Conservation (phyloP, 805 yeast species). For the Cephaloascus albidus region DNA sequence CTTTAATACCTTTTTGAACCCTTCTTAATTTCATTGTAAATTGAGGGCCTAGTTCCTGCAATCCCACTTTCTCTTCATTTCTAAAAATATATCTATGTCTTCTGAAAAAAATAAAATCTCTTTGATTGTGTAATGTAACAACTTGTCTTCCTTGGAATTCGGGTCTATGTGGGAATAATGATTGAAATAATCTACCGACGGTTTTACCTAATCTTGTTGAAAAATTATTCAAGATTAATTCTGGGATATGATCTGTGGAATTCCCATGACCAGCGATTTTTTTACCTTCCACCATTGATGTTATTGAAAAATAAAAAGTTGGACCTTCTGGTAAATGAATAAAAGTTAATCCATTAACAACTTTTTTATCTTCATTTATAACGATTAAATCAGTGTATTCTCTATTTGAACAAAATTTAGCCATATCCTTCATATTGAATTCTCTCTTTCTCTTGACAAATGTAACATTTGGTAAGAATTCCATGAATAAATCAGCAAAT, state of each 20-base stretch:
- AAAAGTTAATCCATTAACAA: slow-evolving; percentile 85
- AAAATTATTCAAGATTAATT: slow-evolving; percentile 85
- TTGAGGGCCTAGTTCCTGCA: slow-evolving; percentile 96
- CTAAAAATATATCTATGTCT: slow-evolving; percentile 87
- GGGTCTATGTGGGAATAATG: slow-evolving; percentile 86
- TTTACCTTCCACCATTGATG: slow-evolving; percentile 69
- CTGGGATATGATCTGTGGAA: slow-evolving; percentile 87
- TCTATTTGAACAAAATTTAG: slow-evolving; percentile 70
- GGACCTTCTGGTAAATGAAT: slow-evolving; percentile 95
- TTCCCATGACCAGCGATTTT: slow-evolving; percentile 81
- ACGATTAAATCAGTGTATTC: slow-evolving; percentile 84
- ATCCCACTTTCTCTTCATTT: slow-evolving; percentile 86
- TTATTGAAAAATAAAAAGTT: slow-evolving; percentile 80
- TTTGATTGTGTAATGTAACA: slow-evolving; percentile 88
- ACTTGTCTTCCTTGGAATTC: slow-evolving; percentile 95
- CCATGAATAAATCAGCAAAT: slow-evolving; percentile 80
- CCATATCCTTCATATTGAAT: slow-evolving; percentile 79
- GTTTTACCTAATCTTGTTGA: slow-evolving; percentile 89
- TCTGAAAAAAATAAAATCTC: slow-evolving; percentile 92
- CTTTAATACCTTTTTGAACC: slow-evolving; percentile 83
- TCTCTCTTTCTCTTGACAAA: slow-evolving; percentile 84
- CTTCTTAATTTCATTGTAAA: slow-evolving; percentile 85
- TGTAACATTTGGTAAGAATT: slow-evolving; percentile 75
- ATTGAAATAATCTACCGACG: slow-evolving; percentile 85
- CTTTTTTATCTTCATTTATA: slow-evolving; percentile 89